These are phyloP conservation scores for Penicillium pulvis DNA, from an alignment of 495 filamentous ascomycete species.

Conservation along the genomic window DNA sequence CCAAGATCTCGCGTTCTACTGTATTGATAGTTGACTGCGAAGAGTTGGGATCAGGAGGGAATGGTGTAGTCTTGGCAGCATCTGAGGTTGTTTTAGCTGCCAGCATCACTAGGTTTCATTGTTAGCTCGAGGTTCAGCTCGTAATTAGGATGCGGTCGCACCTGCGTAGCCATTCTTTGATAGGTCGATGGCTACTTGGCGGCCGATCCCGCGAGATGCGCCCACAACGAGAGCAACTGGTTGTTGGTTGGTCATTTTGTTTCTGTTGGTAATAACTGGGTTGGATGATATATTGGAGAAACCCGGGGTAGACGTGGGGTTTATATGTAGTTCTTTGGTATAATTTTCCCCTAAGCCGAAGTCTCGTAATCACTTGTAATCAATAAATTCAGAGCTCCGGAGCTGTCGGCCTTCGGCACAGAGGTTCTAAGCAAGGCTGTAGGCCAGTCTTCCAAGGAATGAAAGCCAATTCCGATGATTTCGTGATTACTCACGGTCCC, in stretches of 20 bases:
- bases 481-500: constrained; percentile 26
- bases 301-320: not conserved
- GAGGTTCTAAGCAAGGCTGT: not conserved
- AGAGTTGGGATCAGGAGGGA: constrained; percentile 85
- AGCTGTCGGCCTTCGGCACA: not conserved
- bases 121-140: constrained; percentile 7
- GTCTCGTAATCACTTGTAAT: not conserved
- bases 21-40: constrained; percentile 77
- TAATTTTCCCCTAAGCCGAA: not conserved
- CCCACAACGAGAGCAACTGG: constrained; percentile 71
- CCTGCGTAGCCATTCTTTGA: constrained; percentile 71
- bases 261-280: not conserved
- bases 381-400: not conserved
- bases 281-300: not conserved
- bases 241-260: constrained; percentile 26
- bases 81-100: constrained; percentile 78
- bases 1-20: constrained; percentile 75
- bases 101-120: constrained; percentile 62
- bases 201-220: constrained; percentile 75
- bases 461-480: constrained; percentile 11
- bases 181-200: constrained; percentile 76
- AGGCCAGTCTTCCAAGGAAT: not conserved
- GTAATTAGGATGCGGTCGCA: constrained; percentile 26
- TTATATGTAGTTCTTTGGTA: not conserved
- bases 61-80: constrained; percentile 55